Evolutionary conservation across 345 rosid species (phyloP).

Genomic region (Linum trigynum): DNA sequence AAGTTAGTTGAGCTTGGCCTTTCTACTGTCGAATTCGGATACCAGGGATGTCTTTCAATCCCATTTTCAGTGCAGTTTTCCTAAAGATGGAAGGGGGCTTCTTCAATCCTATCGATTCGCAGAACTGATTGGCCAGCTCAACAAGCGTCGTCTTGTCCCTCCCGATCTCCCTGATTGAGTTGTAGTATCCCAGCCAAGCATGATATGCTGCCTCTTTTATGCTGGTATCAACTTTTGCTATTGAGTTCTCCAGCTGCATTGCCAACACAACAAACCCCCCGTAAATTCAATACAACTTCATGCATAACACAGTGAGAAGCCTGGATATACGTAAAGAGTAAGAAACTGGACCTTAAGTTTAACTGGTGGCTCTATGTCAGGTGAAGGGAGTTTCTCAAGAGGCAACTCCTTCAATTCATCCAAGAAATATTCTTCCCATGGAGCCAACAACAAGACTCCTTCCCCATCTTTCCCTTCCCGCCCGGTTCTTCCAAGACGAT

Average conservation of each 20-base stretch:
- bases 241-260: constrained; percentile 51
- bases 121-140: constrained; percentile 68
- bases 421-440: constrained; percentile 86
- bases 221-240: constrained; percentile 64
- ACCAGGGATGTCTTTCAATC: constrained; percentile 74
- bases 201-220: constrained; percentile 92
- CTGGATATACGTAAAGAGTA: background rate
- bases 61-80: constrained; percentile 90
- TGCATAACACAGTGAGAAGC: constrained; percentile 5
- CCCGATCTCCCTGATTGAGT: constrained; percentile 73
- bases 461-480: constrained; percentile 92
- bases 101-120: constrained; percentile 68
- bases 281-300: constrained; percentile 5
- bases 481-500: constrained; percentile 93
- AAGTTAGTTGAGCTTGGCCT: background rate
- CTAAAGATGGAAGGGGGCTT: constrained; percentile 69
- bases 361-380: constrained; percentile 41
- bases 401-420: constrained; percentile 72
- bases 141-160: constrained; percentile 80
- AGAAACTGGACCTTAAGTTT: constrained; percentile 45
- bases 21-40: constrained; percentile 36
- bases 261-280: too few species aligned
- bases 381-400: constrained; percentile 48
- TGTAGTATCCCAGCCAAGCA: constrained; percentile 94
- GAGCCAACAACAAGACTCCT: constrained; percentile 74